phyloP scores from a whole-genome alignment of 352 stramenopile genomes.

The Phytophthora colocasiae region DNA sequence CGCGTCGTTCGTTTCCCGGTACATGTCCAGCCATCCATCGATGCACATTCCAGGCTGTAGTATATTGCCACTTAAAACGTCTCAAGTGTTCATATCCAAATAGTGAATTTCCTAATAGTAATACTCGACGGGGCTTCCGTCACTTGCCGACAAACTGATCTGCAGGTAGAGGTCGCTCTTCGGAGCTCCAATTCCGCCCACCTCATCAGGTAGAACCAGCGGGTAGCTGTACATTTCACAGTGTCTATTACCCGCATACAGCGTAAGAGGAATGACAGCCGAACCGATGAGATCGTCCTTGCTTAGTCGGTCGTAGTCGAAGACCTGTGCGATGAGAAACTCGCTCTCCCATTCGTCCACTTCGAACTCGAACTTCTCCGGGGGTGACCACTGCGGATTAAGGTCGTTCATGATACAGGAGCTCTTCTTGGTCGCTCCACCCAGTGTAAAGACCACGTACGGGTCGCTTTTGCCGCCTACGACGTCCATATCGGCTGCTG shows the following conservation, averaged over 20 bases:
- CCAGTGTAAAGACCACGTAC: conserved; percentile 76
- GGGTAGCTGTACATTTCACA: conserved; percentile 76
- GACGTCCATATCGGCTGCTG: conserved; percentile 53
- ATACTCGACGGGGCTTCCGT: conserved; percentile 60
- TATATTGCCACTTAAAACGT: conserved; percentile 17
- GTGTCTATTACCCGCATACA: conserved; percentile 66
- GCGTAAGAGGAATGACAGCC: conserved; percentile 66
- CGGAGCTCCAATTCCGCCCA: conserved; percentile 47
- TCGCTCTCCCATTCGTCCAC: conserved; percentile 66
- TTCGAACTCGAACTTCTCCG: conserved; percentile 80
- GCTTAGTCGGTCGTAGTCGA: conserved; percentile 74
- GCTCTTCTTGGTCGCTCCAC: conserved; percentile 60
- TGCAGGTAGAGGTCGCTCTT: conserved; percentile 73
- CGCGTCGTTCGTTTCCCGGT: background rate
- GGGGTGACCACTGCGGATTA: conserved; percentile 72
- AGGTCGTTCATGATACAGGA: conserved; percentile 69
- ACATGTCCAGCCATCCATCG: too few species aligned
- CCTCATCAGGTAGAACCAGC: conserved; percentile 67
- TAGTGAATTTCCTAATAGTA: conserved; percentile 39
- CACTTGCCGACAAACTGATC: conserved; percentile 59
- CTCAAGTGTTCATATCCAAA: conserved; percentile 33
- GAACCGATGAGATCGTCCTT: conserved; percentile 79
- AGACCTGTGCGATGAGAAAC: conserved; percentile 74
- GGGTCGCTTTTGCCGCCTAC: conserved; percentile 77
- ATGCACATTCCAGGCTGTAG: conserved; percentile 1